Evolutionary conservation across 805 yeast species (phyloP), one percentile per base, ranked within the genome.

Genomic region (Pichia sporocuriosa): DNA sequence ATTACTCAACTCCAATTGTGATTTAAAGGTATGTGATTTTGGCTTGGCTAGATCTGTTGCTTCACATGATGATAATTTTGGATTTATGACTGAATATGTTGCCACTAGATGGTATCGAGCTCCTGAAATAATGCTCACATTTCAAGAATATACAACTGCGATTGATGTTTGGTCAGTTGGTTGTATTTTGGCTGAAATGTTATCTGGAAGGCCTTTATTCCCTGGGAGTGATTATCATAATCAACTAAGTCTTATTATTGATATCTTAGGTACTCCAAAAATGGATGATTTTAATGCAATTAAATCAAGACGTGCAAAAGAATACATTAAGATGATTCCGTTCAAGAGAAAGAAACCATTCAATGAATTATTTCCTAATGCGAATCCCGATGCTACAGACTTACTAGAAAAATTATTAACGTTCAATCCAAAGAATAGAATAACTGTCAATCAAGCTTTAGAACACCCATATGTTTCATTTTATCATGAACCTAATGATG

Each of bases 41-140:
- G 97, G 97, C 0, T 69, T 90, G 34, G 96, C 97, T 1, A 67
- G 84, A 45, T 65, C 79, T 17, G 72, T 77, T 45, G 77, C 86
- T 28, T 69, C 75, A 45, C 68, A 67, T 42, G 81, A 81, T 53
- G 81, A 79, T 55, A 80, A 79, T 57, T 73, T 77, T 46, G 87
- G 86, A 5, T 80, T 79, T 59, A 83, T 90, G 95, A 90, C 97
- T 3, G 97, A 90, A 62, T 90, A 90, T 59, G 97, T 90, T 33
- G 97, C 97, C 9, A 90, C 97, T 4, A 70, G 97, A 50, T 90
- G 97, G 97, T 90, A 90, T 62, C 71, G 97, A 43, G 97, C 97
- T 0, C 97, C 97, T 0, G 97, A 90, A 55, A 88, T 90, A 59
- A 90, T 90, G 97, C 72, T 90, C 37, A 87, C 96, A 12, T 87